Conservation (phyloP, 768 basidiomycete genomes). For the Piloderma croceum region DNA sequence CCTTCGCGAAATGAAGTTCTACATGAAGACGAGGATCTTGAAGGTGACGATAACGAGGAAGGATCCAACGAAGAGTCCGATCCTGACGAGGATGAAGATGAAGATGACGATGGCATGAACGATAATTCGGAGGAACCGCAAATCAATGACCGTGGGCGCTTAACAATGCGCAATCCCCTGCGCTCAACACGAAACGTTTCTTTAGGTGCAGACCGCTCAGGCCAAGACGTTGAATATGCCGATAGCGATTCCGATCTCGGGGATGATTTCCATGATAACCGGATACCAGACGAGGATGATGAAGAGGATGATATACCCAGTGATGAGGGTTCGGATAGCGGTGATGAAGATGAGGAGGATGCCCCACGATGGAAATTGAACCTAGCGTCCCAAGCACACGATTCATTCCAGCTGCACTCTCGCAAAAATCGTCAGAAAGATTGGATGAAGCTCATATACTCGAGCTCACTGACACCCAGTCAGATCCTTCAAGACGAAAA, state of each 20-base stretch:
- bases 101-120: slow-evolving; percentile 21
- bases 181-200: slow-evolving; percentile 41
- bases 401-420: slow-evolving; percentile 36
- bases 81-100: slow-evolving; percentile 28
- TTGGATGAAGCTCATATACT: slow-evolving; percentile 85
- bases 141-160: slow-evolving; percentile 36
- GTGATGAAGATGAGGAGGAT: slow-evolving; percentile 34
- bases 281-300: slow-evolving; percentile 35
- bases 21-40: slow-evolving; percentile 30
- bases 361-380: slow-evolving; percentile 73
- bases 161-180: slow-evolving; percentile 38
- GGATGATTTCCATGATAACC: slow-evolving; percentile 33
- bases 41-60: slow-evolving; percentile 27
- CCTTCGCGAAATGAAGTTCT: slow-evolving; percentile 30
- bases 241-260: slow-evolving; percentile 77
- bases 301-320: slow-evolving; percentile 49
- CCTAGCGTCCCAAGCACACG: slow-evolving; percentile 46
- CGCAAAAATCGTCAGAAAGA: slow-evolving; percentile 47
- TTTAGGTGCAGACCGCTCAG: slow-evolving; percentile 29
- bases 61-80: slow-evolving; percentile 19
- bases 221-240: slow-evolving; percentile 55
- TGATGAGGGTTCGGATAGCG: slow-evolving; percentile 42
- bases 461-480: slow-evolving; percentile 57
- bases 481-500: slow-evolving; percentile 50
- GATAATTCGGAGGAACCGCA: slow-evolving; percentile 17